Evolutionary conservation across 164 flowering plant genomes (phyloP).

Genomic region (Houttuynia cordata): DNA sequence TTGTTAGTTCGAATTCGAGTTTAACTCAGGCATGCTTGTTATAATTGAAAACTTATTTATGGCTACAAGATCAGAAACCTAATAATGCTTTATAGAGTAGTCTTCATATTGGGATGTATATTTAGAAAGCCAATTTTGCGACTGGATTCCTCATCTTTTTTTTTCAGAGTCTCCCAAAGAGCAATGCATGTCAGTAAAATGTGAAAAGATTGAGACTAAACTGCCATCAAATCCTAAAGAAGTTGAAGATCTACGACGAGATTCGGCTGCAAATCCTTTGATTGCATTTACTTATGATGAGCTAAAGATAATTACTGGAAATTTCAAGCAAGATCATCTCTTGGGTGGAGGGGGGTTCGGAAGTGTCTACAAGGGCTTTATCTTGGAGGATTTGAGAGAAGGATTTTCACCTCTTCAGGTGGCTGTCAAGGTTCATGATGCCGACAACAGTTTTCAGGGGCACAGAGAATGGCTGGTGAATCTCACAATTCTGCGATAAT

Average conservation of each 20-base stretch:
- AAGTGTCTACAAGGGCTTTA: slow-evolving; percentile 76
- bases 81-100: no score
- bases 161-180: slow-evolving; percentile 11
- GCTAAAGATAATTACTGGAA: slow-evolving; percentile 54
- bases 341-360: slow-evolving; percentile 98
- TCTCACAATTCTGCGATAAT: no score
- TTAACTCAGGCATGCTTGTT: no score
- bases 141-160: not conserved
- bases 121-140: no score
- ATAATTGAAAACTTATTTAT: no score
- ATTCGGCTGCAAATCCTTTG: slow-evolving; percentile 64
- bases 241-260: slow-evolving; percentile 73
- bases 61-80: no score
- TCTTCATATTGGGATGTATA: no score
- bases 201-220: slow-evolving; percentile 1
- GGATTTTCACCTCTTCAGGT: slow-evolving; percentile 53
- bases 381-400: slow-evolving; percentile 45
- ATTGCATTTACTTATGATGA: slow-evolving; percentile 63
- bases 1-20: no score
- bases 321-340: slow-evolving; percentile 64
- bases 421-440: slow-evolving; percentile 98
- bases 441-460: slow-evolving; percentile 84
- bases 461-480: slow-evolving; percentile 98
- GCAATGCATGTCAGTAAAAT: slow-evolving; percentile 2
- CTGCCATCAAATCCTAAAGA: slow-evolving; percentile 86